Percentiles rank a stretch among this genome's conserved stretches.
Conservation (phyloP, 768 basidiomycete species). For the Aureoboletus auriporus region DNA sequence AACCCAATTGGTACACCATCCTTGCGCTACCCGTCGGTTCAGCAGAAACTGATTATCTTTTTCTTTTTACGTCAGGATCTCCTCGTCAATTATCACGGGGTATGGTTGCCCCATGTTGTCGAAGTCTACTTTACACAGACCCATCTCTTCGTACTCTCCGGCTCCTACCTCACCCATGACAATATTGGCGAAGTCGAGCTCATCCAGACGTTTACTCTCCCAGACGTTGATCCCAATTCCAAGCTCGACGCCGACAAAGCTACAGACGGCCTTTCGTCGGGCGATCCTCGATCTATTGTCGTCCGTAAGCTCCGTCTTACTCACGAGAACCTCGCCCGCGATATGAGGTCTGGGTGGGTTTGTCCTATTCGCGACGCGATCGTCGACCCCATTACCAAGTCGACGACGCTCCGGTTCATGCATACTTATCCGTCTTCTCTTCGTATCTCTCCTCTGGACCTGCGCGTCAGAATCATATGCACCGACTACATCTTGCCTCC, state of each 20-base stretch:
- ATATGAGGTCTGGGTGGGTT: constrained; percentile 8
- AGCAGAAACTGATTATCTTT: not conserved
- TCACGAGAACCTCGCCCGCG: constrained; percentile 13
- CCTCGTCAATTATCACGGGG: constrained; percentile 14
- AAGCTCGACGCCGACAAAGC: not conserved
- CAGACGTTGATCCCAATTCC: constrained; percentile 2
- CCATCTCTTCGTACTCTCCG: constrained; percentile 15
- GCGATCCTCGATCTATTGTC: not conserved
- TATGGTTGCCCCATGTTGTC: constrained; percentile 19
- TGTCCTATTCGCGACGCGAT: constrained; percentile 10
- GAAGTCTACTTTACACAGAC: constrained; percentile 13
- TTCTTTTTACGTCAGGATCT: constrained; percentile 4
- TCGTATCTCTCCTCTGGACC: not conserved
- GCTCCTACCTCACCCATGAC: constrained; percentile 10
- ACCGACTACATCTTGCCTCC: constrained; percentile 13
- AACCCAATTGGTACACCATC: constrained; percentile 8
- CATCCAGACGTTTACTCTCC: constrained; percentile 19
- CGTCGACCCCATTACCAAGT: constrained; percentile 5
- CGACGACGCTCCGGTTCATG: constrained; percentile 22
- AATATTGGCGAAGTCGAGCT: constrained; percentile 10
- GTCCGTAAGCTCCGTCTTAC: constrained; percentile 16
- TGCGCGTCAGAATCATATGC: constrained; percentile 9
- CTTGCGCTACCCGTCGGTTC: not conserved
- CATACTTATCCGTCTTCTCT: constrained; percentile 8
- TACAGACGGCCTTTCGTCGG: not conserved